Evolutionary conservation across 345 rosid species (phyloP).

Genomic region (Citrus hindsii): DNA sequence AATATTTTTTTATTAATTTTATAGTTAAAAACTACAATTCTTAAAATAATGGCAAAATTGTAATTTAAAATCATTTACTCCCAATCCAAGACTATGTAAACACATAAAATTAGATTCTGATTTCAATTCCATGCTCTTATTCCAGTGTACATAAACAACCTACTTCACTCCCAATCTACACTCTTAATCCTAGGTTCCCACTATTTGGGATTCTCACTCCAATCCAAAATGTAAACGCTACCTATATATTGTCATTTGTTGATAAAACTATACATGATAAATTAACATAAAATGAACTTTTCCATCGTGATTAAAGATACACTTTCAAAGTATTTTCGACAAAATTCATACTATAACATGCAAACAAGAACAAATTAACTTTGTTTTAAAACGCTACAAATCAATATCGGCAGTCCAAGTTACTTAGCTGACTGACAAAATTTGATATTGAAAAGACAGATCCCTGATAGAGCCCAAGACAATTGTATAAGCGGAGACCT

Average conservation of each 20-base stretch:
- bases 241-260: background rate
- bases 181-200: too few relatives aligned
- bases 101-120: fast-evolving
- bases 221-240: too few relatives aligned
- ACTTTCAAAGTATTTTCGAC: background rate
- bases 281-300: background rate
- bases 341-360: background rate
- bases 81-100: too few relatives aligned
- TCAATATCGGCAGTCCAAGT: background rate
- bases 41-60: too few relatives aligned
- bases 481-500: background rate
- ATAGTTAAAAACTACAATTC: too few relatives aligned
- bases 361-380: background rate
- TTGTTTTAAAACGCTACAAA: background rate
- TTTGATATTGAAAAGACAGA: background rate
- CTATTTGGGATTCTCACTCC: fast-evolving
- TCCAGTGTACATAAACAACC: too few relatives aligned
- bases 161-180: too few relatives aligned
- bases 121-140: too few relatives aligned
- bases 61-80: too few relatives aligned
- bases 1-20: too few relatives aligned
- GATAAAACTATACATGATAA: background rate
- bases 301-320: background rate
- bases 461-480: background rate
- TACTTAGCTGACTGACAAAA: background rate